phyloP scores from a whole-genome alignment of 768 basidiomycete species.

The Boletus sp. region DNA sequence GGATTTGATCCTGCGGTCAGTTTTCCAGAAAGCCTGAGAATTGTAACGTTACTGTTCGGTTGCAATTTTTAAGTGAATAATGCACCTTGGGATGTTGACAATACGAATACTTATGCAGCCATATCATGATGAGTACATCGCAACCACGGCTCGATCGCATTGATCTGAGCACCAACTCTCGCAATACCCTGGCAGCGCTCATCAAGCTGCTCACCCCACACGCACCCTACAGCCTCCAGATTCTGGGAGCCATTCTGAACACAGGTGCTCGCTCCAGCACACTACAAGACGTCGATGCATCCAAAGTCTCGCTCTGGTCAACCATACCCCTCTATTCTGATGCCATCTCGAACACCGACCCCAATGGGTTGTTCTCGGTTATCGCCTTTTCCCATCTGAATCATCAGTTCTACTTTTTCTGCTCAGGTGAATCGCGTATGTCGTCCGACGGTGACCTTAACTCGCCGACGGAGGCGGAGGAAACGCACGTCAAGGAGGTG shows the following conservation, averaged over 20 bases:
- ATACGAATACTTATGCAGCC: no score
- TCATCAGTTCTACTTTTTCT: constrained; percentile 17
- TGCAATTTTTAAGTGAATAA: no score
- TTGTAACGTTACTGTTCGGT: no score
- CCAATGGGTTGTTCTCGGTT: constrained; percentile 20
- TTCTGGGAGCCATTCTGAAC: constrained; percentile 22
- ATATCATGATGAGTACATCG: no score
- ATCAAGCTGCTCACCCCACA: constrained; percentile 13
- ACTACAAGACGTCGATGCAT: constrained; percentile 11
- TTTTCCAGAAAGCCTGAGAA: no score
- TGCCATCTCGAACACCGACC: neutral
- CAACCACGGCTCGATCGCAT: constrained; percentile 4
- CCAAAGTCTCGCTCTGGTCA: constrained; percentile 21
- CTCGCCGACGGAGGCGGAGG: constrained; percentile 5
- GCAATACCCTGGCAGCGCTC: constrained; percentile 4
- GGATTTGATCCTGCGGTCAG: no score
- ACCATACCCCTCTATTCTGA: constrained; percentile 8
- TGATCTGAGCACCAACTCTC: constrained; percentile 6
- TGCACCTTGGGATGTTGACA: no score
- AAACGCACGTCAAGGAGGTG: constrained; percentile 16
- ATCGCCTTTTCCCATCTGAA: constrained; percentile 11
- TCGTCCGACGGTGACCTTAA: neutral
- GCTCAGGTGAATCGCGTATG: constrained; percentile 9
- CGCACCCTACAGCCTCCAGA: constrained; percentile 10
- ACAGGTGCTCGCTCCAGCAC: constrained; percentile 10